A percentile compares a stretch with the other conserved stretches of the same genome.
phyloP scores from a whole-genome alignment of 1,284 basidiomycete species.

The Ceratobasidium sp. region DNA sequence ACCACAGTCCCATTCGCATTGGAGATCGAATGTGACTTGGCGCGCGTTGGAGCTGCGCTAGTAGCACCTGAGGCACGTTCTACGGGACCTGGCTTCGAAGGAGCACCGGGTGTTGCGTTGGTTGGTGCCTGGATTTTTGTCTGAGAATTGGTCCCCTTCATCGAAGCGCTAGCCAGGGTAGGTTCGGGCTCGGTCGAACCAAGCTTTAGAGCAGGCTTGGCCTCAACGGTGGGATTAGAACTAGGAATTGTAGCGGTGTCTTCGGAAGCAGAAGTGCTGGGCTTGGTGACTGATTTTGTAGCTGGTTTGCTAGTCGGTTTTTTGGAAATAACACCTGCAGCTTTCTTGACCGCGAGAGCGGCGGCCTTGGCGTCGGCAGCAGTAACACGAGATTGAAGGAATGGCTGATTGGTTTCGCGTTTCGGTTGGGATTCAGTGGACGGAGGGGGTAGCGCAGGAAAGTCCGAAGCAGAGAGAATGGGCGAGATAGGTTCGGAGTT shows the following conservation, averaged over 20 bases:
- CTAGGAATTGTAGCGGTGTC: background rate
- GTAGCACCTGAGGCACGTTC: constrained; percentile 12
- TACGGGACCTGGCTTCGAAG: constrained; percentile 17
- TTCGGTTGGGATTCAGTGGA: constrained; percentile 37
- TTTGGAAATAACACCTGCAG: constrained; percentile 24
- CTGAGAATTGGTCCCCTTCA: background rate
- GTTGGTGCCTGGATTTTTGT: background rate
- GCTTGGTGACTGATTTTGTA: constrained; percentile 24
- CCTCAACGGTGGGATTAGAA: background rate
- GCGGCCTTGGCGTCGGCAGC: constrained; percentile 34
- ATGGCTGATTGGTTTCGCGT: constrained; percentile 43
- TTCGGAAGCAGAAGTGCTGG: constrained; percentile 1
- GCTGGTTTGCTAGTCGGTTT: constrained; percentile 21
- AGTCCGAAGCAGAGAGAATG: constrained; percentile 74
- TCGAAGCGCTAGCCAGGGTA: background rate
- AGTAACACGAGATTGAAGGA: constrained; percentile 40
- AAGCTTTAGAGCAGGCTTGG: background rate
- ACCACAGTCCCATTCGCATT: background rate
- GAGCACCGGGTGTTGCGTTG: background rate
- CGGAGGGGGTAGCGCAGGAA: constrained; percentile 68
- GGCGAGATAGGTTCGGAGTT: constrained; percentile 52
- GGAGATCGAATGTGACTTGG: constrained; percentile 8
- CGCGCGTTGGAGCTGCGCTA: background rate
- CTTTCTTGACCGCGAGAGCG: constrained; percentile 36
- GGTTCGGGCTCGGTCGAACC: background rate